Evolutionary conservation across 305 asterid species (phyloP).

Genomic region (Coffea humblotiana): DNA sequence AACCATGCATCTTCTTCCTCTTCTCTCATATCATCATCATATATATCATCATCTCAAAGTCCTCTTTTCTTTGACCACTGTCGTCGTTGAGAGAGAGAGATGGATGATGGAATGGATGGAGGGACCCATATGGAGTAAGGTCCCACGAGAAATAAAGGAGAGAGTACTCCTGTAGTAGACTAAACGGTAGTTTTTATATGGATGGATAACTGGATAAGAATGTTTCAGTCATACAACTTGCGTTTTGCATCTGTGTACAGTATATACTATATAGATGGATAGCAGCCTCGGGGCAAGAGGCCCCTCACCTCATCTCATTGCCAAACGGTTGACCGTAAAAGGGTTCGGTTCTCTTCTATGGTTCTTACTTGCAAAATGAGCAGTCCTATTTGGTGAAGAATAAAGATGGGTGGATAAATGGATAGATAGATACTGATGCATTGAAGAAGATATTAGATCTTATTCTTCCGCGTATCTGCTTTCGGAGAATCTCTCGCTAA

Average conservation of each 20-base stretch:
- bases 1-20: neutral
- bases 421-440: conserved; percentile 5
- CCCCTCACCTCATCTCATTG: neutral
- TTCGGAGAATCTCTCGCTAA: neutral
- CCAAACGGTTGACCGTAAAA: conserved; percentile 10
- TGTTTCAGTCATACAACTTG: conserved; percentile 3
- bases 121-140: conserved; percentile 7
- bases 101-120: neutral
- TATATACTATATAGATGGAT: neutral
- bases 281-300: neutral
- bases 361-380: neutral
- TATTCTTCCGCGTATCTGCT: conserved; percentile 2
- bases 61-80: conserved; percentile 8
- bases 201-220: conserved; percentile 30
- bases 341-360: neutral
- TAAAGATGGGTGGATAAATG: neutral
- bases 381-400: neutral
- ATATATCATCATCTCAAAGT: neutral
- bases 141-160: too few relatives aligned
- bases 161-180: too few relatives aligned
- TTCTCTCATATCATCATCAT: too few relatives aligned
- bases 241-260: neutral
- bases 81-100: neutral
- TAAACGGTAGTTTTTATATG: neutral
- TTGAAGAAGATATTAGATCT: neutral